A percentile compares a stretch with the other conserved stretches of the same genome.
Conservation (phyloP, 139 green algal genomes). For the Auxenochlorella pyrenoidosa region DNA sequence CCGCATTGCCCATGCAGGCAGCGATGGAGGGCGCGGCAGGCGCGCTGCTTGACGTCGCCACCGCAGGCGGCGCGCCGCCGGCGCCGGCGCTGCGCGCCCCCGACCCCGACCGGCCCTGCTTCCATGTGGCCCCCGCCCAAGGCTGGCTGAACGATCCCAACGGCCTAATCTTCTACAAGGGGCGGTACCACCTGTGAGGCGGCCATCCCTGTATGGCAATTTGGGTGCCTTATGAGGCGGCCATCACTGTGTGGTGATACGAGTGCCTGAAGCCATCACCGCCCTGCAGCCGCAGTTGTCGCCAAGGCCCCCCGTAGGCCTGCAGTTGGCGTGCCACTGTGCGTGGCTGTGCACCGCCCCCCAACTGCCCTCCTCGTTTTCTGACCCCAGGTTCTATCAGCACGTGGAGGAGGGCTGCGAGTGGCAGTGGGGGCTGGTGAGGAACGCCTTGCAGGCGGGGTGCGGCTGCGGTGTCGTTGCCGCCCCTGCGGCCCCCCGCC, state of each 20-base stretch:
- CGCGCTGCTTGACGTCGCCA: no score
- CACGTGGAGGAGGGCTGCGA: conserved; percentile 72
- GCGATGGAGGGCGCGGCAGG: no score
- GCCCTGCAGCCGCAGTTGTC: background rate
- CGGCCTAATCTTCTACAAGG: conserved; percentile 61
- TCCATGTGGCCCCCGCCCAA: conserved; percentile 56
- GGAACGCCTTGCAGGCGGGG: no score
- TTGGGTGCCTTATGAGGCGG: conserved; percentile 57
- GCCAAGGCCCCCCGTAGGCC: background rate
- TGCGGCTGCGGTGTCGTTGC: no score
- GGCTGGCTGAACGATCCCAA: conserved; percentile 84
- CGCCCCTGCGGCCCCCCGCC: background rate
- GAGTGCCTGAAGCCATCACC: background rate
- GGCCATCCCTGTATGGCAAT: no score
- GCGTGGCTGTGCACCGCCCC: no score
- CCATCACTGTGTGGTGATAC: no score
- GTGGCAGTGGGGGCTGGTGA: conserved; percentile 83
- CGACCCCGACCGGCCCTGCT: conserved; percentile 50
- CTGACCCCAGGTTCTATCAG: conserved; percentile 81
- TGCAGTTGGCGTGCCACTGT: no score
- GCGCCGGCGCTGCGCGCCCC: background rate
- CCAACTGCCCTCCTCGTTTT: no score
- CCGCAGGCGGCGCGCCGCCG: no score
- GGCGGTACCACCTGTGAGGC: conserved; percentile 66
- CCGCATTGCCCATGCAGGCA: no score